phyloP scores from a whole-genome alignment of 148 eudicot species.

The Diospyros lotus region DNA sequence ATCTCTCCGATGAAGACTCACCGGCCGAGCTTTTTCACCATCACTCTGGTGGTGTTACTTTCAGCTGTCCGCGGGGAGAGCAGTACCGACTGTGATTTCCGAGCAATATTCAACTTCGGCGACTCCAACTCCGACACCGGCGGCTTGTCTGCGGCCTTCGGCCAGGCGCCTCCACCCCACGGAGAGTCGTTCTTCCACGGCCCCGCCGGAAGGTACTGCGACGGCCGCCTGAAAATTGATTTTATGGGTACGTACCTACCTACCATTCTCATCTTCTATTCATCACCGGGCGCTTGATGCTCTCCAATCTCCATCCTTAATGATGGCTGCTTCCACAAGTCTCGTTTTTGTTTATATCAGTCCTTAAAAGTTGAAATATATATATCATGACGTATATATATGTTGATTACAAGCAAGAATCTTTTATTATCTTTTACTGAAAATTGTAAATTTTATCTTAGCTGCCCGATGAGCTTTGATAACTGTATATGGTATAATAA shows the following conservation, averaged over 20 bases:
- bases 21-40: neutral
- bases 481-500: no score
- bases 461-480: no score
- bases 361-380: no score
- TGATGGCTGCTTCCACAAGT: no score
- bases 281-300: no score
- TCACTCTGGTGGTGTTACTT: neutral
- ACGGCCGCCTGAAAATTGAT: constrained; percentile 76
- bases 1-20: neutral
- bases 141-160: constrained; percentile 80
- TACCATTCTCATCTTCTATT: neutral
- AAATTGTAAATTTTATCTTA: no score
- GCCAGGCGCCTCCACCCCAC: constrained; percentile 59
- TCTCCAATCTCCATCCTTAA: no score
- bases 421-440: no score
- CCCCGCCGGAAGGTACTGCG: constrained; percentile 68
- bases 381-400: no score
- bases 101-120: constrained; percentile 85
- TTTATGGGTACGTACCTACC: constrained; percentile 50
- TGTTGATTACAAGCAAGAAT: no score
- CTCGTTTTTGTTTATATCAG: no score
- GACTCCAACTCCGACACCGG: constrained; percentile 33
- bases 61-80: neutral
- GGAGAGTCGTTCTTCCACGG: constrained; percentile 63
- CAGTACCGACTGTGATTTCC: constrained; percentile 39